Evolutionary conservation across 495 filamentous ascomycete genomes (phyloP), one percentile per base, ranked within the genome.

Genomic region (Choiromyces venosus): DNA sequence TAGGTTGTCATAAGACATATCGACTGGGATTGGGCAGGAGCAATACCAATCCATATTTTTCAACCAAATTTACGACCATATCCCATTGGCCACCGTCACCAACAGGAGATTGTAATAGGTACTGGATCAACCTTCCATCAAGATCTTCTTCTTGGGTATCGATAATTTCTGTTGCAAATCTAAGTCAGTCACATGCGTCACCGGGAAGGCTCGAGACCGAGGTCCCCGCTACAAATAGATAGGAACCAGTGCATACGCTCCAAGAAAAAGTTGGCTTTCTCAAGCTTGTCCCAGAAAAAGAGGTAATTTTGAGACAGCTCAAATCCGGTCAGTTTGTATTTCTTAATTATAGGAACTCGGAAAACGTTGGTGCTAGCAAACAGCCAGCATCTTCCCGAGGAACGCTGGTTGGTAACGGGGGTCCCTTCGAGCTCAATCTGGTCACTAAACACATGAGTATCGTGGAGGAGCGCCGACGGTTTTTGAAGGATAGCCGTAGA

Each of bases 281-380:
- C 93, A 33, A 96, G 87, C 83, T 97, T 97, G 82, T 97, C 93
- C 89, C 91, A 96, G 87, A 92, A 97, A 84, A 93, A 95, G n/a
- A 96, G 87, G 78, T 95, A 97, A 2, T 90, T 87, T 78, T 97
- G 93, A 42, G 89, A 91, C 2, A 97, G 86, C 84, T 97, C 90
- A 80, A 92, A 94, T n/a, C 87, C 83, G n/a, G 87, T 83, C 12
- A 96, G 87, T 66, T 88, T 87, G 81, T 94, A 91, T 76, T 89
- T 88, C 80, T 91, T 89, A 87, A 95, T 95, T 46, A 96, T 83
- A 0, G 91, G 90, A 7, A 96, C 85, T 12, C 93, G 91, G 83
- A 96, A 94, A 69, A 95, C 88, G 78, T 97, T 97, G 12, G 91
- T 93, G 37, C 88, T 85, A 9, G 93, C 93, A 77, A 97, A 97